A percentile compares a stretch with the other conserved stretches of the same genome.
Conservation (phyloP, 2,329 filamentous ascomycete species). For the Talaromyces sp. region DNA sequence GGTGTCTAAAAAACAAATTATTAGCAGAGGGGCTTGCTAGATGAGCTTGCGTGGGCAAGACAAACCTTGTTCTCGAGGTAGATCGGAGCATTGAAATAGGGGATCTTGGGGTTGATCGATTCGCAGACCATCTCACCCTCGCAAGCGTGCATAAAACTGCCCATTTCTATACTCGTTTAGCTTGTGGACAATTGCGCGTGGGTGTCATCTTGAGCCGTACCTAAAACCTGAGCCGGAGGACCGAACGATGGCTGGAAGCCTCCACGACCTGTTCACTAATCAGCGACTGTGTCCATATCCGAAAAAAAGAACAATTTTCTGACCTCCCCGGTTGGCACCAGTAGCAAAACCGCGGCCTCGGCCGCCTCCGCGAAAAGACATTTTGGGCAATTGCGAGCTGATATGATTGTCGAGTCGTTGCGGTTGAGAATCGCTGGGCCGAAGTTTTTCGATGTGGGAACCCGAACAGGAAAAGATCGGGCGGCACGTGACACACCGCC, state of each 20-base stretch:
- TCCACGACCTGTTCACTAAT: conserved; percentile 49
- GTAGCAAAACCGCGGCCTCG: conserved; percentile 47
- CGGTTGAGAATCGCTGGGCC: conserved; percentile 23
- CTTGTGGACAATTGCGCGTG: conserved; percentile 4
- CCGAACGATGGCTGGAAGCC: conserved; percentile 59
- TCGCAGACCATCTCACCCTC: conserved; percentile 98
- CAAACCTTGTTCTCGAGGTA: conserved; percentile 94
- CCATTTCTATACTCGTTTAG: conserved; percentile 66
- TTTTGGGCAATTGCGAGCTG: conserved; percentile 46
- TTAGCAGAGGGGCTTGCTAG: neutral
- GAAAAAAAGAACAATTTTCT: conserved; percentile 1
- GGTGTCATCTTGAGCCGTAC: conserved; percentile 29
- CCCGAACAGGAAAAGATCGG: conserved; percentile 41
- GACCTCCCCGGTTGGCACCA: conserved; percentile 50
- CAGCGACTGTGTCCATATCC: conserved; percentile 1
- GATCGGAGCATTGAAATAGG: conserved; percentile 98
- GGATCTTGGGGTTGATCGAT: conserved; percentile 90
- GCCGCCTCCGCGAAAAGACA: conserved; percentile 61
- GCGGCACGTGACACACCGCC: conserved; percentile 34
- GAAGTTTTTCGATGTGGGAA: conserved; percentile 36
- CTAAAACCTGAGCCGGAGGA: conserved; percentile 57
- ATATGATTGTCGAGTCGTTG: conserved; percentile 14
- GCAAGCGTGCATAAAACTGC: conserved; percentile 86
- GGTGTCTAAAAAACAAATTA: conserved; percentile 53
- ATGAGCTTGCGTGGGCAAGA: neutral